Evolutionary conservation across 2,329 filamentous ascomycete species (phyloP), one percentile per base, ranked within the genome.

Genomic region (Elsinoe australis): DNA sequence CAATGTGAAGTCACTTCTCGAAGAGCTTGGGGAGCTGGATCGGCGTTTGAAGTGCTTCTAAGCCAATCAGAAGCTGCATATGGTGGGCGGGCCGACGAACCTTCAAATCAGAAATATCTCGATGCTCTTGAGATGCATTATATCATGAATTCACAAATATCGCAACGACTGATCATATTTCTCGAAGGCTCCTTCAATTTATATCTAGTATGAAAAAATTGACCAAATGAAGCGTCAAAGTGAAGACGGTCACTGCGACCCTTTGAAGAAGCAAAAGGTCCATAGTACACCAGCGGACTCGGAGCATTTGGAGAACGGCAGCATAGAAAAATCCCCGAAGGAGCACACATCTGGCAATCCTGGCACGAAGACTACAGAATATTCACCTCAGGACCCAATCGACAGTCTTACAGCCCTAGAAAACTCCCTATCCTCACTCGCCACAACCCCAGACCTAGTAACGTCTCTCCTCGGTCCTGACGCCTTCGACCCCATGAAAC

Each of bases 141-240:
- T n/a, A n/a, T n/a, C n/a, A n/a, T n/a, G n/a, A n/a, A n/a, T n/a
- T n/a, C n/a, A n/a, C n/a, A n/a, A n/a, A n/a, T n/a, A n/a, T n/a
- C n/a, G n/a, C n/a, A n/a, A n/a, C n/a, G n/a, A n/a, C n/a, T n/a
- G n/a, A n/a, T n/a, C n/a, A n/a, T n/a, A n/a, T n/a, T n/a, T n/a
- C n/a, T n/a, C n/a, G n/a, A n/a, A n/a, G n/a, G n/a, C n/a, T n/a
- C n/a, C n/a, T n/a, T n/a, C n/a, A n/a, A n/a, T n/a, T n/a, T n/a
- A n/a, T n/a, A n/a, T n/a, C n/a, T n/a, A n/a, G n/a, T n/a, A n/a
- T n/a, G n/a, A n/a, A n/a, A n/a, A n/a, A n/a, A n/a, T n/a, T n/a
- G n/a, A n/a, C n/a, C n/a, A n/a, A n/a, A 35, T 35, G 32, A 35
- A 35, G 32, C 32, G 32, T 14, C 7, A 35, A n/a, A 15, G 32